Conservation (phyloP, 805 yeast species). For the Tanozyma kutaoensis region DNA sequence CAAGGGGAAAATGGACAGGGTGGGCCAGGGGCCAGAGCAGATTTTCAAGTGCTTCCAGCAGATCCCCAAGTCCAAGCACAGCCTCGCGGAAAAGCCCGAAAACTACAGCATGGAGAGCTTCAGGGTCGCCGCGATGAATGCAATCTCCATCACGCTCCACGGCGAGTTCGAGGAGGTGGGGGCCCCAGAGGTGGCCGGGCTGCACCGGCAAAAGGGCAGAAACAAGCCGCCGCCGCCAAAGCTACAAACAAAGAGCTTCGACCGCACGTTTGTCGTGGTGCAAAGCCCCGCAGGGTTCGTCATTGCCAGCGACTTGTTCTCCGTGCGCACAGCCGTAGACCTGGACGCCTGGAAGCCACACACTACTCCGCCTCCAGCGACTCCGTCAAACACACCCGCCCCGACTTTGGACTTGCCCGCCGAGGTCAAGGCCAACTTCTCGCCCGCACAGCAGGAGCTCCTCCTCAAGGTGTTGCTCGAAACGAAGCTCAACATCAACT, state of each 20-base stretch:
- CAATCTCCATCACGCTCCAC: conserved; percentile 68
- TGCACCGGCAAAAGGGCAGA: no score
- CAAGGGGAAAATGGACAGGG: conserved; percentile 41
- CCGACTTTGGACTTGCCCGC: conserved; percentile 31
- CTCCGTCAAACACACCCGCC: conserved; percentile 10
- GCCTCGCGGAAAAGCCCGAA: conserved; percentile 45
- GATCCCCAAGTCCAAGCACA: conserved; percentile 73
- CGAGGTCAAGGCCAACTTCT: conserved; percentile 37
- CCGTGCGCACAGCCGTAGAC: conserved; percentile 23
- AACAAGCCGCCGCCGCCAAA: conserved; percentile 1
- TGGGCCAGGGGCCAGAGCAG: conserved; percentile 56
- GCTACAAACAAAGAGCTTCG: conserved; percentile 55
- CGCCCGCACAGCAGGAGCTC: conserved; percentile 46
- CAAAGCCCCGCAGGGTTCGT: conserved; percentile 55
- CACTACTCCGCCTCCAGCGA: conserved; percentile 1
- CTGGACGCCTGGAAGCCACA: conserved; percentile 5
- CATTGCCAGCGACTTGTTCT: conserved; percentile 77
- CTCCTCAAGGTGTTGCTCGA: conserved; percentile 52
- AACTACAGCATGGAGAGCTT: conserved; percentile 68
- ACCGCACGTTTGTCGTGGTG: conserved; percentile 69
- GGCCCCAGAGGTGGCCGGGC: conserved; percentile 44
- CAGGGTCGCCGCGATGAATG: conserved; percentile 58
- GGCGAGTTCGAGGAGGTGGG: conserved; percentile 70
- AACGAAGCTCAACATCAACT: conserved; percentile 69
- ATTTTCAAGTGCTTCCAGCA: conserved; percentile 49